These are phyloP conservation scores for Rhodotorula sphaerocarpa DNA, from an alignment of 768 basidiomycete species.

Conservation along the genomic window DNA sequence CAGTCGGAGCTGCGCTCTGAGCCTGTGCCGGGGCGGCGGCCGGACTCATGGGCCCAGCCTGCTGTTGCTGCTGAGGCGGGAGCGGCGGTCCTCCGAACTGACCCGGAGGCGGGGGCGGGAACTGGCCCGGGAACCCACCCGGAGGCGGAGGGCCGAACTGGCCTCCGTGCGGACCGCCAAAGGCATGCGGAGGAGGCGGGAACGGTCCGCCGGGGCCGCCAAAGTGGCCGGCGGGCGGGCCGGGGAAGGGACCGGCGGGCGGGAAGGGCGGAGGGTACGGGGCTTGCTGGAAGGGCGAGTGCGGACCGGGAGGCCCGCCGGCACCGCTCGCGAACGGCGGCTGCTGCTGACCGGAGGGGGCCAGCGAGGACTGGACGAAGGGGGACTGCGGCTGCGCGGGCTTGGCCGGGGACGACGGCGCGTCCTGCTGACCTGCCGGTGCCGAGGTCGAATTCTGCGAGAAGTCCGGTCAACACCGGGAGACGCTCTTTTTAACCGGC, in stretches of 20 bases:
- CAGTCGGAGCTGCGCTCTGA: not conserved
- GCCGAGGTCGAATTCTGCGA: too few species aligned
- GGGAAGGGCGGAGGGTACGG: slow-evolving; percentile 1
- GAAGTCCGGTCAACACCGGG: not conserved
- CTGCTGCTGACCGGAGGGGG: slow-evolving; percentile 14
- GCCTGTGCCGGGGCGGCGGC: not conserved
- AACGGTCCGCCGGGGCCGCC: too few species aligned
- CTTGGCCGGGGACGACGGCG: slow-evolving; percentile 9
- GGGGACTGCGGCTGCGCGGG: slow-evolving; percentile 9
- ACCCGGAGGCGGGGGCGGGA: slow-evolving; percentile 2
- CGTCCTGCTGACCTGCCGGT: too few species aligned
- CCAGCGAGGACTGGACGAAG: slow-evolving; percentile 3
- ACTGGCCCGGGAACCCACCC: not conserved
- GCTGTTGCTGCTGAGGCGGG: slow-evolving; percentile 1
- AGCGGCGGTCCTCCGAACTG: too few species aligned
- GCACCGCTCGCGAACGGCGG: slow-evolving; percentile 8
- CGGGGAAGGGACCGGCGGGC: not conserved
- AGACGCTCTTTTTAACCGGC: not conserved
- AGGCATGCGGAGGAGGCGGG: too few species aligned
- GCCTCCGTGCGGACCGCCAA: not conserved
- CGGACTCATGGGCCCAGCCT: slow-evolving; percentile 12
- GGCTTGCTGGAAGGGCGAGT: not conserved
- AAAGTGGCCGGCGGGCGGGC: too few species aligned
- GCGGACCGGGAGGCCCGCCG: slow-evolving; percentile 12
- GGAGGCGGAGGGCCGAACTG: not conserved